phyloP scores from a whole-genome alignment of 345 rosid genomes.

The Dovyalis caffra region DNA sequence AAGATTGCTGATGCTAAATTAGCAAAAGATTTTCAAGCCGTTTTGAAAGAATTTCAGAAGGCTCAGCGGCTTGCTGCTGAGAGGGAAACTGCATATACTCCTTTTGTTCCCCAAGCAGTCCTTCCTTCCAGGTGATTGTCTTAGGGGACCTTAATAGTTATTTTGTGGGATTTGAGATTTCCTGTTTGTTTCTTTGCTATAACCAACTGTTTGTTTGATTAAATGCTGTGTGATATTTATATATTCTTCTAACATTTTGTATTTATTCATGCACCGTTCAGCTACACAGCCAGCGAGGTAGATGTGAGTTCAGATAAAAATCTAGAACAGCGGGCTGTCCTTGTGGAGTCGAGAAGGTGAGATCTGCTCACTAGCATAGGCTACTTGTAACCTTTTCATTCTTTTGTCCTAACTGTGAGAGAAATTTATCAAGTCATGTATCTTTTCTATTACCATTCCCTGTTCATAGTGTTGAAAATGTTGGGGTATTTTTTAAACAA shows the following conservation, averaged over 20 bases:
- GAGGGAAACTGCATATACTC: constrained; percentile 88
- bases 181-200: neutral
- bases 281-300: constrained; percentile 49
- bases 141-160: neutral
- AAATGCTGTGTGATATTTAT: neutral
- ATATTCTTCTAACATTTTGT: constrained; percentile 16
- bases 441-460: neutral
- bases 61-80: constrained; percentile 97
- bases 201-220: neutral
- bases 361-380: neutral
- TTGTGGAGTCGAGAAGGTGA: constrained; percentile 79
- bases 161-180: neutral
- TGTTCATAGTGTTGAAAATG: neutral
- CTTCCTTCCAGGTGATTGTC: constrained; percentile 68
- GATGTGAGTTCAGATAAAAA: constrained; percentile 44
- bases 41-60: constrained; percentile 94
- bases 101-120: constrained; percentile 62
- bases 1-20: constrained; percentile 96
- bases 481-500: no score
- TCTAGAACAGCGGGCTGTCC: constrained; percentile 70
- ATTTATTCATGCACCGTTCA: constrained; percentile 23
- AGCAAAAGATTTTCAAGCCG: constrained; percentile 94
- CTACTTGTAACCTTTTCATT: neutral
- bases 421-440: neutral
- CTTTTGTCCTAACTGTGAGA: neutral